Percentiles rank a stretch among this genome's conserved stretches.
These are phyloP conservation scores for Dryadomyces sulphureus DNA, from an alignment of 2,329 filamentous ascomycete genomes.

Conservation along the genomic window DNA sequence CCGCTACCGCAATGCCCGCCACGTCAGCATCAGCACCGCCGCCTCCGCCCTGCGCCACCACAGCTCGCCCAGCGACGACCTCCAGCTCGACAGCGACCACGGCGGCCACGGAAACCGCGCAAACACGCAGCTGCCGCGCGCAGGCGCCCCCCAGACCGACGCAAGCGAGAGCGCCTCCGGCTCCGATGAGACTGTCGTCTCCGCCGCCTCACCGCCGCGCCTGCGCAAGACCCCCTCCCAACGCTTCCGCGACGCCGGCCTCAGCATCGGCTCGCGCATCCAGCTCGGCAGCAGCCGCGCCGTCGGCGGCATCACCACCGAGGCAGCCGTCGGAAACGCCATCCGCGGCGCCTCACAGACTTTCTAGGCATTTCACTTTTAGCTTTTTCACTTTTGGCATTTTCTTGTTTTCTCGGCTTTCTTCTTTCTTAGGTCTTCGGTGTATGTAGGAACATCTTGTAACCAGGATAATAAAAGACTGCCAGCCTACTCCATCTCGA, in stretches of 20 bases:
- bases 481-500: conserved; percentile 16
- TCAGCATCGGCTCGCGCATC: conserved; percentile 18
- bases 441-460: too few relatives aligned
- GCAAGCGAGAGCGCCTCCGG: not conserved
- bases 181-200: not conserved
- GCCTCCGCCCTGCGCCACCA: conserved; percentile 4
- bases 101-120: not conserved
- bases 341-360: not conserved
- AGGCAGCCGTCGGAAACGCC: conserved; percentile 1
- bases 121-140: not conserved
- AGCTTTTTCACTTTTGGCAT: too few relatives aligned
- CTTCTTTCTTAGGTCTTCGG: too few relatives aligned
- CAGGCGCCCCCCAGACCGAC: not conserved
- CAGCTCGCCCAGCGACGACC: not conserved
- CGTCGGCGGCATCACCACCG: conserved; percentile 10
- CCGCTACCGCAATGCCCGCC: conserved; percentile 36
- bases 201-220: not conserved
- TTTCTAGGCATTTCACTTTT: too few relatives aligned
- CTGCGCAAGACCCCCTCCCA: not conserved
- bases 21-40: conserved; percentile 28
- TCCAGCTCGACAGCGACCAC: not conserved
- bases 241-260: conserved; percentile 15
- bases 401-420: too few relatives aligned
- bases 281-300: conserved; percentile 11
- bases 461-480: too few relatives aligned